Evolutionary conservation across 2,329 filamentous ascomycete genomes (phyloP).

Genomic region (Fusarium secorum): DNA sequence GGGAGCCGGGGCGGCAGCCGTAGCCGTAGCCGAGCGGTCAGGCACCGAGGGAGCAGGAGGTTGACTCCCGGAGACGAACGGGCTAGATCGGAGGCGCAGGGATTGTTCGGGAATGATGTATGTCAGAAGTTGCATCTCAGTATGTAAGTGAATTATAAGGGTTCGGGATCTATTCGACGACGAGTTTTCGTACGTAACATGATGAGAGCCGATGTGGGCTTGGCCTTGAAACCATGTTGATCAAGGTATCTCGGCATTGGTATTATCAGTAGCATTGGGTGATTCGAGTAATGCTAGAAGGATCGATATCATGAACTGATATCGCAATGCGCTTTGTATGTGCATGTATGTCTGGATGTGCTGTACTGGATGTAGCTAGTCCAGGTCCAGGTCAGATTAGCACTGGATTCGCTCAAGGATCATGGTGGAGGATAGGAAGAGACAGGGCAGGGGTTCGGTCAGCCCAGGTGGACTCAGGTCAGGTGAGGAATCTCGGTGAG

Average conservation of each 20-base stretch:
- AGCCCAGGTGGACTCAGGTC: conserved; percentile 35
- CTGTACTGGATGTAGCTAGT: background rate
- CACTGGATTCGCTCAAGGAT: conserved; percentile 29
- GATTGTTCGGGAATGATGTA: conserved; percentile 27
- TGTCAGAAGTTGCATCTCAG: conserved; percentile 9
- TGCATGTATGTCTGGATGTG: background rate
- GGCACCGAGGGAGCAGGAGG: conserved; percentile 14
- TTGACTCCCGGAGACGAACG: conserved; percentile 30
- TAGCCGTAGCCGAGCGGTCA: conserved; percentile 43
- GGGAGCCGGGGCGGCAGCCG: conserved; percentile 34
- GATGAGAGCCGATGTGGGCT: conserved; percentile 5
- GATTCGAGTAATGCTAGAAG: conserved; percentile 2
- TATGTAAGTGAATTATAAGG: conserved; percentile 21
- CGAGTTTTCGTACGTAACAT: conserved; percentile 18
- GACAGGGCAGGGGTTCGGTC: conserved; percentile 29
- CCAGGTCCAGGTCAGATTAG: conserved; percentile 16
- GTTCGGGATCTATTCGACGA: conserved; percentile 13
- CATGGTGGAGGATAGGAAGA: conserved; percentile 17
- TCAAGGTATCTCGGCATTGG: conserved; percentile 3
- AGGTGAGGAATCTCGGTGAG: conserved; percentile 42
- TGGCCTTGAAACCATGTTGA: conserved; percentile 7
- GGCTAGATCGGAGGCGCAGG: conserved; percentile 40
- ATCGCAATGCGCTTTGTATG: background rate
- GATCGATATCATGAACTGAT: conserved; percentile 32
- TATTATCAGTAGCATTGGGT: background rate